Evolutionary conservation across 2,329 filamentous ascomycete genomes (phyloP), one percentile per base, ranked within the genome.

Genomic region (Aspergillus flavus): DNA sequence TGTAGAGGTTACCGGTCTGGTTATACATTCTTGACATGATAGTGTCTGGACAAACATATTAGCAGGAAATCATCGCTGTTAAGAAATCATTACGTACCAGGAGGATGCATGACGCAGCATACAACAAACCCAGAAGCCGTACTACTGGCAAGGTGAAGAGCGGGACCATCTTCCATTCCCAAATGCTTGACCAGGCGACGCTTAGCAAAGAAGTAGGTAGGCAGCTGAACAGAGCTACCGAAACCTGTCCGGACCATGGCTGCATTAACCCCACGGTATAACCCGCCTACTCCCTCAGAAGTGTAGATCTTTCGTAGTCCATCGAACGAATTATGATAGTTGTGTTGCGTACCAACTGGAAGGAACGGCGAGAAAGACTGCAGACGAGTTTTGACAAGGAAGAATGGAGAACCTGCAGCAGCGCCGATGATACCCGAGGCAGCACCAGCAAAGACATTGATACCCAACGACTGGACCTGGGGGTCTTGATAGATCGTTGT

Each of bases 11-110:
- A 58, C 95, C 95, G 66, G 94, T 96, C 79, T 99, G 95, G 83
- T 99, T 99, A 84, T 99, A 99, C 84, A 99, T 90, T 66, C 95
- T 91, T 66, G 93, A 95, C 95, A 99, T 99, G 80, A 99, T 92
- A 6, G 95, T 99, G 78, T 99, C 95, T 86, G 65, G 54, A 61
- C 34, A 12, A 21, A n/a, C 26, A 7, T 26, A 57, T 68, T 64
- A 68, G 67, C 45, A 28, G 23, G 32, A n/a, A 26, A 26, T 7
- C 32, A 41, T 28, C 7, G 34, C 46, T 45, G 7, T 10, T 11
- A 21, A 26, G 30, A 55, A 48, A n/a, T 28, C 12, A 28, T 26
- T 65, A 77, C 85, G 76, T 80, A 93, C 91, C 91, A 74, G 95
- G 95, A 59, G 95, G 95, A 75, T 99, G 95, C 95, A 99, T 99